A percentile compares a stretch with the other conserved stretches of the same genome.
Evolutionary conservation across 2,329 filamentous ascomycete genomes (phyloP).

Genomic region (Arthrinium puccinioides): DNA sequence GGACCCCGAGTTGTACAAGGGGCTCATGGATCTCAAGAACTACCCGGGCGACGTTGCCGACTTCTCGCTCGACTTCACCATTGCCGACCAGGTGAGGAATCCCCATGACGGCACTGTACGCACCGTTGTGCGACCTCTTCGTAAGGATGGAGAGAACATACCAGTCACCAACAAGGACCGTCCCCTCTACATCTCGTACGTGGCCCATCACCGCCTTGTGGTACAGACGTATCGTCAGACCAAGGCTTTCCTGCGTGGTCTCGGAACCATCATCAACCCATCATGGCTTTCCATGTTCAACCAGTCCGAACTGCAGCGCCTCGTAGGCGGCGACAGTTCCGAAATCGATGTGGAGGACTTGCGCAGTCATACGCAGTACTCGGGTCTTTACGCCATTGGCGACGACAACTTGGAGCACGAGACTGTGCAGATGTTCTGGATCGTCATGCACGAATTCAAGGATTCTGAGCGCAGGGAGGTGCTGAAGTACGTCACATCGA

Average conservation of each 20-base stretch:
- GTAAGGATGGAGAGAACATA: conserved; percentile 67
- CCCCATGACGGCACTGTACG: conserved; percentile 37
- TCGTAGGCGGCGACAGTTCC: conserved; percentile 80
- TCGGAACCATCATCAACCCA: conserved; percentile 82
- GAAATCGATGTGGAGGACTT: conserved; percentile 86
- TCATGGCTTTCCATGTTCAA: conserved; percentile 99
- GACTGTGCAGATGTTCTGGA: conserved; percentile 83
- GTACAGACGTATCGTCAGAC: conserved; percentile 77
- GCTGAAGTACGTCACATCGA: conserved; percentile 92
- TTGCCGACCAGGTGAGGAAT: conserved; percentile 59
- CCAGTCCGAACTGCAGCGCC: conserved; percentile 84
- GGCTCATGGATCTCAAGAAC: conserved; percentile 76
- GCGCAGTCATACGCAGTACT: conserved; percentile 75
- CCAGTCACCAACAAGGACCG: conserved; percentile 87
- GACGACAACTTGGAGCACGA: conserved; percentile 82
- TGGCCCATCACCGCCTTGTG: conserved; percentile 80
- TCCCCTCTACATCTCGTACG: conserved; percentile 87
- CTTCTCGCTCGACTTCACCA: conserved; percentile 80
- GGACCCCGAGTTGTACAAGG: conserved; percentile 84
- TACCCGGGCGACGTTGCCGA: conserved; percentile 74
- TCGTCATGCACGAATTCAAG: conserved; percentile 68
- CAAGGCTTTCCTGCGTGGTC: conserved; percentile 76
- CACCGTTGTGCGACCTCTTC: conserved; percentile 67
- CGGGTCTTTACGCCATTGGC: conserved; percentile 83
- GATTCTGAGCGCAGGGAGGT: conserved; percentile 78